Evolutionary conservation across 148 eudicot genomes (phyloP), one percentile per base, ranked within the genome.

Genomic region (Diospyros lotus): DNA sequence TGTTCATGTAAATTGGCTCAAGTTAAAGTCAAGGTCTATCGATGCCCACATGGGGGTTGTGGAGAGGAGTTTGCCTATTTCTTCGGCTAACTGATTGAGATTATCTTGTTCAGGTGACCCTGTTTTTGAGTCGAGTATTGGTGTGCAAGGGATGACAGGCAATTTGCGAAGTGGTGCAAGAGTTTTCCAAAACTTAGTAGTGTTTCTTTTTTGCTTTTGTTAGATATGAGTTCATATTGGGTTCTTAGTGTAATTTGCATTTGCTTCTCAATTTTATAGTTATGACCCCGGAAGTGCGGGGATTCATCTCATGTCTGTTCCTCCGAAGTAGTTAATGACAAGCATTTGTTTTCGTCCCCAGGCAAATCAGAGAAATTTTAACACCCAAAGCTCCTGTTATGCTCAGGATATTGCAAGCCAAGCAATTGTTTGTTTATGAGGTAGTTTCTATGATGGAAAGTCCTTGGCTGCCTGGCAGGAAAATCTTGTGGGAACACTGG

Each of bases 31-130:
- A 28, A 28, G 28, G 28, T 28, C 28, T 28, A 28, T 28, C 28
- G 0, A 28, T 53, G 64, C 55, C 58, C 40, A 41, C 12, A 40
- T 15, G 12, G 28, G 2, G 68, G 10, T 44, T 39, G 5, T 72
- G 66, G 38, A 15, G 52, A 17, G 51, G 64, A 15, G 12, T 50
- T 50, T 58, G 72, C 58, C 66, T 13, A 10, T 38, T 71, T 71
- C 39, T 42, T 58, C 40, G 51, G 44, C 38, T 6, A 43, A 70
- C 7, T 12, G 17, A 15, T 71, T 4, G 42, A 40, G 62, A 56
- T 70, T n/a, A 41, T 70, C 6, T 41, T 56, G 62, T 55, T 62
- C 50, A 11, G 62, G 13, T 12, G 58, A 71, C 74, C 64, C 42
- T 13, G 55, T 41, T 60, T 45, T 17, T 55, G 75, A 11, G 3